A percentile compares a stretch with the other conserved stretches of the same genome.
Conservation (phyloP, 306 rosid species). For the Arachis hypogaea region DNA sequence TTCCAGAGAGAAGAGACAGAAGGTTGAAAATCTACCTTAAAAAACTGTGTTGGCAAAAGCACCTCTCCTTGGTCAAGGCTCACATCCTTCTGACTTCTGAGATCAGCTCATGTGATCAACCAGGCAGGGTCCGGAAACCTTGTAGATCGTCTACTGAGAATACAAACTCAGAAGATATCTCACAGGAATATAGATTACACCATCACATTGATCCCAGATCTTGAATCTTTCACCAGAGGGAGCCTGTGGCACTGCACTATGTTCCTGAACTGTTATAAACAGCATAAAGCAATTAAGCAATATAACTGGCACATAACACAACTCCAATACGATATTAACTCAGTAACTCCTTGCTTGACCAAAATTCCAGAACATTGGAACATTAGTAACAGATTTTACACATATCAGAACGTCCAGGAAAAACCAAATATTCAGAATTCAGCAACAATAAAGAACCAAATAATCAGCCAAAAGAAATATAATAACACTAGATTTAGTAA, state of each 20-base stretch:
- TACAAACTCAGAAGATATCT: slow-evolving; percentile 65
- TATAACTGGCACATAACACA: background rate
- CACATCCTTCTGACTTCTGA: slow-evolving; percentile 74
- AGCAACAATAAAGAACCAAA: background rate
- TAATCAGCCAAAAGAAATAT: background rate
- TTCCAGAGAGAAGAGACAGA: slow-evolving; percentile 79
- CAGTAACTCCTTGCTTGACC: background rate
- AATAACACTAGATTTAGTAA: background rate
- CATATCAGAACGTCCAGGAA: background rate
- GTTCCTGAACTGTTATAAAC: slow-evolving; percentile 3
- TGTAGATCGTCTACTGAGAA: slow-evolving; percentile 78
- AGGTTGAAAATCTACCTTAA: slow-evolving; percentile 61
- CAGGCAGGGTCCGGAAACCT: slow-evolving; percentile 70
- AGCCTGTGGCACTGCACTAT: slow-evolving; percentile 58
- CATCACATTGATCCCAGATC: slow-evolving; percentile 90
- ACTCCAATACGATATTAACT: slow-evolving; percentile 15
- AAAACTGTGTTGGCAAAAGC: slow-evolving; percentile 67
- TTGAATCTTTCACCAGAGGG: slow-evolving; percentile 85
- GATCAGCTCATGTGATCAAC: slow-evolving; percentile 82
- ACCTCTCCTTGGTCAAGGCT: slow-evolving; percentile 89
- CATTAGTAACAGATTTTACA: background rate
- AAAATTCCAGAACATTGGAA: slow-evolving; percentile 15
- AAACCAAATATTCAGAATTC: background rate
- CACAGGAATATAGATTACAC: slow-evolving; percentile 82
- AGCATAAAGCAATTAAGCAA: background rate